A percentile compares a stretch with the other conserved stretches of the same genome.
phyloP scores from a whole-genome alignment of 768 basidiomycete species.

The Suillus weaverae region DNA sequence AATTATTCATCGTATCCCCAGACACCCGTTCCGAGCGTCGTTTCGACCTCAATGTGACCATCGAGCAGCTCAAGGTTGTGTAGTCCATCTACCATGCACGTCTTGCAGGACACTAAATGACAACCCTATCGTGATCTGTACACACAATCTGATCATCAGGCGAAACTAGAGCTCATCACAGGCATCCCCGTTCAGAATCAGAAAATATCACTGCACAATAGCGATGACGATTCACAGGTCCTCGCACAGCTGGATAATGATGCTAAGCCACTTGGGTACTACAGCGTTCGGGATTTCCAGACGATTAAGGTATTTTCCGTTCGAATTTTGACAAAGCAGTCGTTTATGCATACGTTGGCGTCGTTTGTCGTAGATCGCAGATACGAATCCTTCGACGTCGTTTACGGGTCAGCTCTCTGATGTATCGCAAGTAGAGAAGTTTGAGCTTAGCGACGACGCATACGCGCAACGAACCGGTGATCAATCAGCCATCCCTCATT shows the following conservation, averaged over 20 bases:
- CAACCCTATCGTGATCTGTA: background rate
- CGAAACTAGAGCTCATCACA: conserved; percentile 87
- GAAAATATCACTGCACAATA: conserved; percentile 58
- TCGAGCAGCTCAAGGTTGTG: conserved; percentile 80
- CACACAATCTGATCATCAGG: conserved; percentile 37
- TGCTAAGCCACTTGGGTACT: conserved; percentile 65
- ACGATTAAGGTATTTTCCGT: conserved; percentile 63
- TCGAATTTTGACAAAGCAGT: background rate
- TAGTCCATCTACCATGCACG: conserved; percentile 11
- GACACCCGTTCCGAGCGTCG: conserved; percentile 91
- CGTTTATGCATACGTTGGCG: background rate
- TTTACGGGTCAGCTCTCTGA: conserved; percentile 86
- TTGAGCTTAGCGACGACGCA: conserved; percentile 79
- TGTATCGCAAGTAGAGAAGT: conserved; percentile 86
- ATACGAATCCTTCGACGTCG: conserved; percentile 72
- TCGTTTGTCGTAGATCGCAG: conserved; percentile 51
- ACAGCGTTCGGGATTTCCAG: conserved; percentile 74
- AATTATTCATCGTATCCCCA: conserved; percentile 78
- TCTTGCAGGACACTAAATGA: conserved; percentile 14
- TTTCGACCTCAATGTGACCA: conserved; percentile 70
- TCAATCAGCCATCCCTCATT: background rate
- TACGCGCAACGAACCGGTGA: conserved; percentile 81
- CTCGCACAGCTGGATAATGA: conserved; percentile 67
- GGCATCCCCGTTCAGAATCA: conserved; percentile 82
- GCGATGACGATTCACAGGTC: conserved; percentile 50